These are phyloP conservation scores for Carex cristatella DNA, from an alignment of 176 grass and related monocot species.

Conservation along the genomic window DNA sequence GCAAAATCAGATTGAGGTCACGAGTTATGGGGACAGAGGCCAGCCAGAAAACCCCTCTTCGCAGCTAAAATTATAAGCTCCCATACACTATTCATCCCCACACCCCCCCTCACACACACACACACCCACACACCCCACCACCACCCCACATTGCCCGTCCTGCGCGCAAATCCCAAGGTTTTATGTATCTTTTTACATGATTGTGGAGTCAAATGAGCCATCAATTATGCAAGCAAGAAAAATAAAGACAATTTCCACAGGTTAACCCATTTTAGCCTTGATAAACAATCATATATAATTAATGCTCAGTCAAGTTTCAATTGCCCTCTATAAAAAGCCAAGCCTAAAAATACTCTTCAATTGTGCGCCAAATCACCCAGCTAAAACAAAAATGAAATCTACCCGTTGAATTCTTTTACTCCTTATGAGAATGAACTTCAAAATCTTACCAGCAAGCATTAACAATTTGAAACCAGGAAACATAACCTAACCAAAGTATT, in stretches of 20 bases:
- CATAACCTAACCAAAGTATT: not conserved
- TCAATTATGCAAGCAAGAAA: not conserved
- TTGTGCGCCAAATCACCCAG: not conserved
- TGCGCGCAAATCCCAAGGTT: too few relatives aligned
- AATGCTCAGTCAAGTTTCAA: not conserved
- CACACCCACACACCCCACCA: too few relatives aligned
- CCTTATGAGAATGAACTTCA: not conserved
- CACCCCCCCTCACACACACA: too few relatives aligned
- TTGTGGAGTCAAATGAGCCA: not conserved
- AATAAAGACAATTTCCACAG: not conserved
- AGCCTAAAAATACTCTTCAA: not conserved
- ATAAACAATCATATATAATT: not conserved
- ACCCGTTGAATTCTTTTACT: not conserved
- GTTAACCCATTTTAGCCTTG: not conserved
- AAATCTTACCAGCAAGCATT: not conserved
- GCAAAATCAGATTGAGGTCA: not conserved
- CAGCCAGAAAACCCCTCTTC: too few relatives aligned
- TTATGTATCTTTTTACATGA: not conserved
- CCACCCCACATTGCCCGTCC: too few relatives aligned
- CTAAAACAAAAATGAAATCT: not conserved
- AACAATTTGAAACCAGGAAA: slow-evolving; percentile 4
- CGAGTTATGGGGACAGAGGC: not conserved
- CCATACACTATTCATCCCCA: too few relatives aligned
- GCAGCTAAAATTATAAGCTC: too few relatives aligned
- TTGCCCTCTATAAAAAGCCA: not conserved